Evolutionary conservation across 169 alveolate species (phyloP), one percentile per base, ranked within the genome.

Genomic region (Eimeria falciformis): DNA sequence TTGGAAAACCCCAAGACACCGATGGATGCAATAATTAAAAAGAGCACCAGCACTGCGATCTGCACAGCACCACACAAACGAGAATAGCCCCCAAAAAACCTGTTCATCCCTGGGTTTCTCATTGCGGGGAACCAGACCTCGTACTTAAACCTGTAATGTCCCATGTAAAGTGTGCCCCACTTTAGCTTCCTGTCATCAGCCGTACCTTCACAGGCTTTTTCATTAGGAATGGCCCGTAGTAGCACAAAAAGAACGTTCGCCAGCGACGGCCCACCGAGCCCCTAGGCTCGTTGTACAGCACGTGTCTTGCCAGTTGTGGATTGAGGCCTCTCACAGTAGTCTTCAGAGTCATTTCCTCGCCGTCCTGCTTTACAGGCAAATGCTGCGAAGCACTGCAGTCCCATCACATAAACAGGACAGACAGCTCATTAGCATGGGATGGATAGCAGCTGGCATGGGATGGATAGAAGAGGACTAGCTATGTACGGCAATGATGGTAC

Each of bases 251-350:
- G 78, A 93, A 81, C 68, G 87, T 58, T 27, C 96, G 65, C 79
- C 96, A 94, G 9, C 89, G 47, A 7, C 96, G 92, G 40, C 97
- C 97, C 25, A 95, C 97, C 37, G 83, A 92, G 23, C 97, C 97
- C 45, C 92, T 45, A 7, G 96, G 96, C 84, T 95, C 96, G 18
- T 92, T 91, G 78, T 81, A 87, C 55, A 92, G 58, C 66, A 91
- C 91, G 45, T 92, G 78, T 6, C 91, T 33, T 14, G 92, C 94
- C 50, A 91, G 77, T 23, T 56, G 91, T 11, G 93, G 93, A 40
- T 71, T 81, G 53, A 88, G 82, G 17, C 71, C 88, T 7, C 93
- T 62, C 50, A 88, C 71, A 33, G 93, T 88, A 29, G 93, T 88
- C 53, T 68, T 73, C 58, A 88, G 53, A 3, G 27, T 58, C 55